Evolutionary conservation across 1,139 yeast genomes (phyloP), one percentile per base, ranked within the genome.

Genomic region (Taiozyma sp.): DNA sequence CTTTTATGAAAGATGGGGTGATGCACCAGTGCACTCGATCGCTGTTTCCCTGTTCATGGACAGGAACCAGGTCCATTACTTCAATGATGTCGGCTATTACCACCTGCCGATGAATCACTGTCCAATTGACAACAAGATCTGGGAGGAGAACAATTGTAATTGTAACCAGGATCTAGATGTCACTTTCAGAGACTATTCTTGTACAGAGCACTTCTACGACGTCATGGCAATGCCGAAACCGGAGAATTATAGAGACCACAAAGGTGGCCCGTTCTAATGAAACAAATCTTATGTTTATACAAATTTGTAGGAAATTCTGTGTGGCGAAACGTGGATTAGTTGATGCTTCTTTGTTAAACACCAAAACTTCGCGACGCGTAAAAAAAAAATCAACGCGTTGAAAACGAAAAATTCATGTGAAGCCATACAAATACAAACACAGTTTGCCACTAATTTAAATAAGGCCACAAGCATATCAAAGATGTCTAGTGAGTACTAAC

Each of bases 1-100:
- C 64, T 81, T 79, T 65, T 81, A 81, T 63, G 85, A 81, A 65
- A 68, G 87, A 58, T 81, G 87, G 87, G 86, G 86, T 26, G 87
- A 81, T 66, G 86, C 86, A 3, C 86, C 86, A n/a, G 71, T 81
- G 35, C 81, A 81, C 56, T 78, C 85, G 16, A 73, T 81, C 50
- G 83, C 83, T 10, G 79, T 75, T 9, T 70, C 83, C 2, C 65
- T 68, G 48, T 76, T 81, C 61, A 62, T 81, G 60, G 67, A 73
- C 43, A 72, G 70, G 56, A 75, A 75, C 30, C 70, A 73, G 53
- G 69, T 81, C 43, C 81, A 79, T 59, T 76, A 78, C 62, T 79
- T 81, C 56, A 73, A 72, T 42, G 81, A 80, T 57, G 71, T 81
- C 39, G 86, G 86, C 14, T 81, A 81, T 62, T 73, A 56, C 62